A percentile compares a stretch with the other conserved stretches of the same genome.
Evolutionary conservation across 2,329 filamentous ascomycete species (phyloP).

Genomic region (Allantophomopsis cytisporea): DNA sequence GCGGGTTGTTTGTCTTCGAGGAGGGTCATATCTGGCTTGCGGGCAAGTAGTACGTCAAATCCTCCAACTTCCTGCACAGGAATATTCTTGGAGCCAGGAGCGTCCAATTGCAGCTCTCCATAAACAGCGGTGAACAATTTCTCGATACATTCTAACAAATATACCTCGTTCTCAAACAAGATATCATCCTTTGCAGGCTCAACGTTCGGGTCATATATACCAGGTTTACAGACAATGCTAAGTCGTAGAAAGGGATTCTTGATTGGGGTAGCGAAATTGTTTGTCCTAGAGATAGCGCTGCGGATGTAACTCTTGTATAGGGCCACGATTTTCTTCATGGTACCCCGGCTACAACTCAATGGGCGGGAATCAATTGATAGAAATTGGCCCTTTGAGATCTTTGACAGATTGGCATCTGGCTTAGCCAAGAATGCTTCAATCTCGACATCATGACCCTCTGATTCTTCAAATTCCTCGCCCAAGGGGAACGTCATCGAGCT

Average conservation of each 20-base stretch:
- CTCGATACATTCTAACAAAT: slow-evolving; percentile 22
- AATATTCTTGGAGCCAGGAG: slow-evolving; percentile 6
- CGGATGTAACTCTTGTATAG: slow-evolving; percentile 37
- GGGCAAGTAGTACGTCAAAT: no score
- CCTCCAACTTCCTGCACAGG: not conserved
- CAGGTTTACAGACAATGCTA: slow-evolving; percentile 44
- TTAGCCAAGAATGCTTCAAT: slow-evolving; percentile 46
- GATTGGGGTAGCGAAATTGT: slow-evolving; percentile 14
- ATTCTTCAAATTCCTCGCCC: slow-evolving; percentile 5
- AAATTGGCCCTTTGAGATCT: slow-evolving; percentile 39
- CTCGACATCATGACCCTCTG: slow-evolving; percentile 19
- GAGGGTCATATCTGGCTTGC: no score
- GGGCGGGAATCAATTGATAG: slow-evolving; percentile 58
- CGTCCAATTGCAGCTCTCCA: not conserved
- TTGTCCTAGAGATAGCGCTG: slow-evolving; percentile 9
- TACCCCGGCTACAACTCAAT: slow-evolving; percentile 37
- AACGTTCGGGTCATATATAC: slow-evolving; percentile 59
- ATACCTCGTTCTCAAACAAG: slow-evolving; percentile 43
- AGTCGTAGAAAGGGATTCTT: slow-evolving; percentile 49
- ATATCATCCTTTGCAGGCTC: slow-evolving; percentile 62
- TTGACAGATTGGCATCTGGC: slow-evolving; percentile 26
- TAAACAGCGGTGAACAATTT: slow-evolving; percentile 14
- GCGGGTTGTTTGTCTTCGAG: no score
- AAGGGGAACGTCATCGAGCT: slow-evolving; percentile 7
- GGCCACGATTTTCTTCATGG: slow-evolving; percentile 41